A percentile compares a stretch with the other conserved stretches of the same genome.
These are phyloP conservation scores for Nakaseomyces bracarensis DNA, from an alignment of 1,139 yeast genomes.

Conservation along the genomic window DNA sequence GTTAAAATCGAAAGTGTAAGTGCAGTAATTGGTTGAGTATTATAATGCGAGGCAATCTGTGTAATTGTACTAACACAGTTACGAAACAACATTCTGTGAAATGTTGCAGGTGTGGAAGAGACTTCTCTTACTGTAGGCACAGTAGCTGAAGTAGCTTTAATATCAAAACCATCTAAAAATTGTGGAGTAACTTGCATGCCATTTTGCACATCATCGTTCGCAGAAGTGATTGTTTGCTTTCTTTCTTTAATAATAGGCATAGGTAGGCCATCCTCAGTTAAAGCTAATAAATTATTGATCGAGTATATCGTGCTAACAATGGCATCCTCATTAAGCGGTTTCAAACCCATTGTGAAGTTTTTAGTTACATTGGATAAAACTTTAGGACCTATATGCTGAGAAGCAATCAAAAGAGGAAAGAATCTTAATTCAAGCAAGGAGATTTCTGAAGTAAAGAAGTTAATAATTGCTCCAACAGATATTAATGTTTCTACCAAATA, in stretches of 20 bases:
- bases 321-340: constrained; percentile 55
- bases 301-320: constrained; percentile 84
- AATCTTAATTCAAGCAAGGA: constrained; percentile 27
- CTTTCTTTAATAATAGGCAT: constrained; percentile 32
- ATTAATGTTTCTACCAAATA: constrained; percentile 33
- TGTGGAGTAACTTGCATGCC: neutral
- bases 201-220: constrained; percentile 8
- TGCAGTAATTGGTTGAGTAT: constrained; percentile 70
- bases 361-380: constrained; percentile 34
- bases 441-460: constrained; percentile 27
- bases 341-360: constrained; percentile 38
- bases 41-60: constrained; percentile 59
- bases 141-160: constrained; percentile 5
- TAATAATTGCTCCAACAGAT: constrained; percentile 27
- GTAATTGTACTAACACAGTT: constrained; percentile 69
- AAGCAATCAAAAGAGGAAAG: constrained; percentile 30
- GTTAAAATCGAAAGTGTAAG: constrained; percentile 74
- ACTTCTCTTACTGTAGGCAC: neutral
- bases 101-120: constrained; percentile 10
- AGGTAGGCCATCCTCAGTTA: constrained; percentile 40
- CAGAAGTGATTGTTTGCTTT: constrained; percentile 27
- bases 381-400: constrained; percentile 20
- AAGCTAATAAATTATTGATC: constrained; percentile 62
- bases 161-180: neutral
- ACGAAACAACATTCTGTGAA: constrained; percentile 32